Conservation (phyloP, 805 yeast species). For the Saturnispora sekii region DNA sequence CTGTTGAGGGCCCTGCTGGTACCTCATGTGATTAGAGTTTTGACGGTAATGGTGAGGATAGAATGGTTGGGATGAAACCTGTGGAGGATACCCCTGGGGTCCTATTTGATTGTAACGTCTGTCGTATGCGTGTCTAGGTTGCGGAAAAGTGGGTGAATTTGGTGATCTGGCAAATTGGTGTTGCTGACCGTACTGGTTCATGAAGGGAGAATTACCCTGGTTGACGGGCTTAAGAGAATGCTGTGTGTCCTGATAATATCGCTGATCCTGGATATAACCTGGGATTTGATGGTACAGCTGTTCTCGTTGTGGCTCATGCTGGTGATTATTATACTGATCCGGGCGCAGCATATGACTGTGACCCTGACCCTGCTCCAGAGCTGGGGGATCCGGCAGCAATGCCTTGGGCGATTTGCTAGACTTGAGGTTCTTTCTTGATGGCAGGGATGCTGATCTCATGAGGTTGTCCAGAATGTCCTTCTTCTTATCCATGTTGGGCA, state of each 20-base stretch:
- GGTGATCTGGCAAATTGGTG: background rate
- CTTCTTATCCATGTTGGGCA: background rate
- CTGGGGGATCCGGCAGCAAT: constrained; percentile 8
- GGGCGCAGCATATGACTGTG: background rate
- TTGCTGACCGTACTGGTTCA: background rate
- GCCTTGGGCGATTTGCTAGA: background rate
- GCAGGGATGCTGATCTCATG: constrained; percentile 12
- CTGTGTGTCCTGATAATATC: background rate
- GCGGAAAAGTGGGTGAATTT: background rate
- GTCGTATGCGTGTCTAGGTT: too few relatives aligned
- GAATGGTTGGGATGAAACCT: background rate
- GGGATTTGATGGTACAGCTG: too few relatives aligned
- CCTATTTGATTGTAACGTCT: too few relatives aligned
- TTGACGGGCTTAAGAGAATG: background rate
- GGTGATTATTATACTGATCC: too few relatives aligned
- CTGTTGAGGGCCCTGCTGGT: background rate
- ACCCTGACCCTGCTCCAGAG: background rate
- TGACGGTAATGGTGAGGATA: background rate
- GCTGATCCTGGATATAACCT: too few relatives aligned
- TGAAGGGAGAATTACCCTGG: constrained; percentile 1
- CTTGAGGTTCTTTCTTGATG: constrained; percentile 4
- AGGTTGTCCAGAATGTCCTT: constrained; percentile 1
- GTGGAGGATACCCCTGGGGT: background rate
- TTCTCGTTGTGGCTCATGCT: too few relatives aligned
- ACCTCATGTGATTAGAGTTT: background rate